phyloP scores from a whole-genome alignment of 352 stramenopile genomes.

The Phytophthora brassicae region DNA sequence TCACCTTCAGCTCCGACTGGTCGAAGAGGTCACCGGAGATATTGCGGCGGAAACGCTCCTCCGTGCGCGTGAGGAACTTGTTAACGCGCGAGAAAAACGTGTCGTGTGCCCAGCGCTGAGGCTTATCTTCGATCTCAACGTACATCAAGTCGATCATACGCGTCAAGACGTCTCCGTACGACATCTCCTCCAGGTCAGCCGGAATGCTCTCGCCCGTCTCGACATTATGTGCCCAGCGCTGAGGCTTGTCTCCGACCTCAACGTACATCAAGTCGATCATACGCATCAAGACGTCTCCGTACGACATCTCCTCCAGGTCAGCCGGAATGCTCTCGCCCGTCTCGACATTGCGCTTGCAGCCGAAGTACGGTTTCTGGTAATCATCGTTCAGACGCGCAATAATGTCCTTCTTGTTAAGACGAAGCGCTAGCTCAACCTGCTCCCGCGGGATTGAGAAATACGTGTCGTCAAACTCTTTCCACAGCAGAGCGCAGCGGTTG shows the following conservation, averaged over 20 bases:
- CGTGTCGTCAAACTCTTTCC: slow-evolving; percentile 85
- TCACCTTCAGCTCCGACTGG: slow-evolving; percentile 38
- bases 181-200: slow-evolving; percentile 84
- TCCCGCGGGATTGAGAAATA: slow-evolving; percentile 82
- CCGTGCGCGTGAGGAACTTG: slow-evolving; percentile 69
- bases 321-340: slow-evolving; percentile 38
- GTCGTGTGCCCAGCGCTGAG: slow-evolving; percentile 75
- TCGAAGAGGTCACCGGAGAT: slow-evolving; percentile 39
- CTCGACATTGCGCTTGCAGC: slow-evolving; percentile 45
- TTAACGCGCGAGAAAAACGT: slow-evolving; percentile 70
- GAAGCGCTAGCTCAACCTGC: slow-evolving; percentile 65
- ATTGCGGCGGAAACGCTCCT: slow-evolving; percentile 66
- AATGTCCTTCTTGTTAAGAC: slow-evolving; percentile 74
- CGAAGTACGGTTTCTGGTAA: slow-evolving; percentile 91
- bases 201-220: slow-evolving; percentile 36
- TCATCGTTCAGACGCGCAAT: slow-evolving; percentile 81
- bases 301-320: slow-evolving; percentile 88
- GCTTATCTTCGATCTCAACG: slow-evolving; percentile 50
- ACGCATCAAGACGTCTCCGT: slow-evolving; percentile 69
- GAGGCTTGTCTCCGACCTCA: slow-evolving; percentile 41
- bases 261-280: slow-evolving; percentile 86
- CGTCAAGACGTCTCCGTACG: slow-evolving; percentile 75
- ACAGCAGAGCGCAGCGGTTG: slow-evolving; percentile 74
- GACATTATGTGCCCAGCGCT: slow-evolving; percentile 78
- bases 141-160: slow-evolving; percentile 84